Base-by-base conservation (phyloP, 1,284 basidiomycete species). In the Sporisorium exsertum region DNA sequence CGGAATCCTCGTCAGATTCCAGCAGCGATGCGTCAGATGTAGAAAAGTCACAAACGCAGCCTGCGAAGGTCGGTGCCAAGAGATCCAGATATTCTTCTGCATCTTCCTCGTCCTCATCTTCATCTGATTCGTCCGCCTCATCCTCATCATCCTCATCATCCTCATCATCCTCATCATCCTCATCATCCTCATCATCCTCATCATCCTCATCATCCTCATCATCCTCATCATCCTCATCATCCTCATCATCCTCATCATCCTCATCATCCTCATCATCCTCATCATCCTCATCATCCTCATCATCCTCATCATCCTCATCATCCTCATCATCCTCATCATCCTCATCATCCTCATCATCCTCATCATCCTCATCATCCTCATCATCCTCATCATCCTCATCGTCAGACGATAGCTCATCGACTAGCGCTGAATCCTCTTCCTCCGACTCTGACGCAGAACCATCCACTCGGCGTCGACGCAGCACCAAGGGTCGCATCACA, bases 1-100 rank as follows among this genome's bases (percentile, higher is more conserved):
- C 68, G 1, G 57, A 54, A 4, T 60, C 56, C 24, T 66, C 64
- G 9, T 72, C 64, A 20, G 66, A 61, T 2, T 59, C 59, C 18
- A 56, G 50, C 16, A 64, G 60, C 22, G 55, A 58, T 10, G 64
- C 58, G 16, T 64, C 58, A 1, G 62, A 64, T 3, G 37, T 45
- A 32, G 59, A 65, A 10, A 8, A 46, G 2, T 5, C 32, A 0
- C 24, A 24, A 5, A 24, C 18, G 13, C 51, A 53, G 22, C 24
- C 27, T 7, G 22, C 9, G 0, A 24, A 27, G 10, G 12, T 16
- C 2, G 6, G 15, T 1, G 5, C 6, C 0, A 16, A 15, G 0
- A 56, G 58, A 6, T 35, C 33, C 16, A 35, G 55, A 5, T 43
- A 47, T 18, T 33, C 57, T 5, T 57, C 57, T 0, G 26, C 58